These are phyloP conservation scores for Hypomyces perniciosus DNA, from an alignment of 2,329 filamentous ascomycete genomes.

Conservation along the genomic window DNA sequence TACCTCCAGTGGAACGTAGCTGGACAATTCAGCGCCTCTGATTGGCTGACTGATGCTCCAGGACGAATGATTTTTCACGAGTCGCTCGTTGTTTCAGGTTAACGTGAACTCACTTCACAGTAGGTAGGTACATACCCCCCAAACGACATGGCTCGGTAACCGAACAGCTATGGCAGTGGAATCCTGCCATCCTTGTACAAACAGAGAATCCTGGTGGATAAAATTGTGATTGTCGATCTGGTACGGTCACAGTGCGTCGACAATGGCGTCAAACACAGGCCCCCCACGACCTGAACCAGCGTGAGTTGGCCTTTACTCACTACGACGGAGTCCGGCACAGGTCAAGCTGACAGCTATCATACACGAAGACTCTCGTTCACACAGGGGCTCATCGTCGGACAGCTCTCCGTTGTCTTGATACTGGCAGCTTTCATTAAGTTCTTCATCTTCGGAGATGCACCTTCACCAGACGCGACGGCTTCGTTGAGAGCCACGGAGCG, in stretches of 20 bases:
- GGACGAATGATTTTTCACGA: not conserved
- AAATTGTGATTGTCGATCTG: not conserved
- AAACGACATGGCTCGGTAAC: not conserved
- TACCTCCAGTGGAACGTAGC: not conserved
- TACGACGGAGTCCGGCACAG: slow-evolving; percentile 5
- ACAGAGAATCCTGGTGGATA: not conserved
- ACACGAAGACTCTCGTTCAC: slow-evolving; percentile 74
- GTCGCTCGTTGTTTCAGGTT: too few relatives aligned
- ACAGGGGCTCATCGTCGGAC: slow-evolving; percentile 86
- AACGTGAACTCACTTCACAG: too few relatives aligned
- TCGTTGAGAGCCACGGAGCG: slow-evolving; percentile 69
- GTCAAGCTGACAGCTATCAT: slow-evolving; percentile 1
- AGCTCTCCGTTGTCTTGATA: slow-evolving; percentile 84
- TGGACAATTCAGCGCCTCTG: not conserved
- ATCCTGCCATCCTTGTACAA: not conserved
- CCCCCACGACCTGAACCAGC: slow-evolving; percentile 39
- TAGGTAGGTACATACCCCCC: too few relatives aligned
- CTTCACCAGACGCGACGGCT: slow-evolving; percentile 74
- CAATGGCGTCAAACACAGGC: slow-evolving; percentile 38
- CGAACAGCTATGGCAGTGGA: not conserved
- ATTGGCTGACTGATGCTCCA: slow-evolving; percentile 2
- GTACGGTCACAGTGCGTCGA: not conserved
- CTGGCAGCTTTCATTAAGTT: slow-evolving; percentile 97
- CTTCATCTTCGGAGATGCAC: slow-evolving; percentile 97
- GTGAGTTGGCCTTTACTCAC: slow-evolving; percentile 29